Base-by-base conservation (phyloP, 805 yeast species). In the Spathaspora arborariae region DNA sequence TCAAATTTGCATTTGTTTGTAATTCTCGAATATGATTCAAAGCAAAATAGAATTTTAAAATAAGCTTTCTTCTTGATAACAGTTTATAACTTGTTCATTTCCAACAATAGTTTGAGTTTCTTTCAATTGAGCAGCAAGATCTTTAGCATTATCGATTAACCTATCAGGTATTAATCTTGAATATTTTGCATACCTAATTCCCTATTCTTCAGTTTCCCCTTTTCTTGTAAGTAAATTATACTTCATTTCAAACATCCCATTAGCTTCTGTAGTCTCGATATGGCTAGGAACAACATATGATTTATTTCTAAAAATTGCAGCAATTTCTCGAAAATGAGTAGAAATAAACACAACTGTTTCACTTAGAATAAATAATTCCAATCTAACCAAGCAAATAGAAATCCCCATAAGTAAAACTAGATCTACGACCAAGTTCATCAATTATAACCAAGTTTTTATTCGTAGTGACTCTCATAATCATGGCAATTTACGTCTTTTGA, bases 371-470 rank as follows among this genome's bases (percentile, higher is more conserved):
- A 76, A 50, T 41, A 38, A 48, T 45, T 74, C 77, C 15, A 74
- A 45, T 1, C 76, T 56, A 4, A 80, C 75, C 20, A 71, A 59
- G 2, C 80, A 73, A 2, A 81, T 68, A 1, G 83, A 67, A 44
- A 79, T 72, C 0, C 84, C 84, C 27, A 55, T 81, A 84, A 8
- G 68, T 68, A 11, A 45, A 46, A 33, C 48, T 49, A 11, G 47
- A 60, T 26, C 82, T 82, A 39, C 84, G 62, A 1, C 84, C 84
- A 22, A 80, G 56, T 47, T 80, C 85, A 55, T 81, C 85, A 27
- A 80, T 58, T 1, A 80, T 63, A 0, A 81, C 57, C 19, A 80
- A 58, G 19, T 66, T 45, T 8, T 58, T 47, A 3, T 56, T 49
- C 26, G 60, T 54, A 0, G 66, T 54, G 26, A 66, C 67, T 35